Conservation (phyloP, 306 rosid genomes). For the Astragalus glycyphyllos region DNA sequence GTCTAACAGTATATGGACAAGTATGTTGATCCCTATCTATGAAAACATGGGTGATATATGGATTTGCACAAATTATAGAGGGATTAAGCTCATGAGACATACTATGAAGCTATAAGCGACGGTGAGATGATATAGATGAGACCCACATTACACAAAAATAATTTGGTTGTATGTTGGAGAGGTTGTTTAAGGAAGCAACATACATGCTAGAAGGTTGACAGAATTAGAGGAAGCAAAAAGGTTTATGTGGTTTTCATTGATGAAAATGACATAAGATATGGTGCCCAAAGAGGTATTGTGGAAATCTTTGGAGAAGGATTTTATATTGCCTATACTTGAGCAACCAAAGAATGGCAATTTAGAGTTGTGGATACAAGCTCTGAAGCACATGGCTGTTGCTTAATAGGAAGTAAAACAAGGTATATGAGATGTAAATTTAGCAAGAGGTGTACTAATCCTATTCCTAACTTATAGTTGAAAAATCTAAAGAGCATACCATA, state of each 20-base stretch:
- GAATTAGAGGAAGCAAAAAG: too few relatives aligned
- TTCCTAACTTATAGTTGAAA: neutral
- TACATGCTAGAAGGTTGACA: too few relatives aligned
- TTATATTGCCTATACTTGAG: too few relatives aligned
- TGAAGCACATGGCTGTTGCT: neutral
- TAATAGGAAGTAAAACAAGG: neutral
- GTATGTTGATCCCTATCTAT: conserved; percentile 16
- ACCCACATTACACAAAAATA: neutral
- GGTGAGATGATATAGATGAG: neutral
- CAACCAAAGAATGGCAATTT: neutral
- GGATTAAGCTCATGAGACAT: neutral
- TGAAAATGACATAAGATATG: too few relatives aligned
- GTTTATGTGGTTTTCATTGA: too few relatives aligned
- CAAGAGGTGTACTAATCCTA: neutral
- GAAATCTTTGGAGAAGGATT: too few relatives aligned
- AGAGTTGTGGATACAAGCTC: neutral
- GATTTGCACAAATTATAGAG: neutral
- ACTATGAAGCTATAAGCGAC: conserved; percentile 1
- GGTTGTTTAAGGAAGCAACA: too few relatives aligned
- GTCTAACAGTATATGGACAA: neutral
- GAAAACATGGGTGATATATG: neutral
- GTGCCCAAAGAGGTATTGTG: too few relatives aligned
- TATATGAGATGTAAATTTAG: neutral
- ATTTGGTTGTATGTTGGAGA: too few relatives aligned
- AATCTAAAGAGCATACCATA: neutral